A percentile compares a stretch with the other conserved stretches of the same genome.
phyloP scores from a whole-genome alignment of 495 filamentous ascomycete species.

The Aspergillus homomorphus region DNA sequence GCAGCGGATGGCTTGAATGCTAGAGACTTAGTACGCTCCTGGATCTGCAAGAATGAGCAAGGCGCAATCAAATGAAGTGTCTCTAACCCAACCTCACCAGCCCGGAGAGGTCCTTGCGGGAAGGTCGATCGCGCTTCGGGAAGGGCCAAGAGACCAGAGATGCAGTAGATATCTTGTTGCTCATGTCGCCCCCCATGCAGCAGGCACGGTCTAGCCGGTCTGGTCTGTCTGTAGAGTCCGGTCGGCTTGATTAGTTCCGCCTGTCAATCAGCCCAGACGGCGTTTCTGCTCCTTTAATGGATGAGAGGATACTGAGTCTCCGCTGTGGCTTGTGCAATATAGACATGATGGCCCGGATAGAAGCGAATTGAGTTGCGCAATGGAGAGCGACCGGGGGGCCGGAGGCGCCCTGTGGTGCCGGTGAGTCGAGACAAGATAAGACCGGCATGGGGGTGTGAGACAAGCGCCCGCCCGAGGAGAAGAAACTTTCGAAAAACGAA shows the following conservation, averaged over 20 bases:
- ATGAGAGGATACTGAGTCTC: not conserved
- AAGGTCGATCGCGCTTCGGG: not conserved
- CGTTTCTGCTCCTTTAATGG: not conserved
- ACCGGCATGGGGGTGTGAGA: constrained; percentile 13
- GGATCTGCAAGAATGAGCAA: not conserved
- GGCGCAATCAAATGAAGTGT: not conserved
- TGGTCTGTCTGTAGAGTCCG: not conserved
- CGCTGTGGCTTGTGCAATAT: constrained; percentile 5
- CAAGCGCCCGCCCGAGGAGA: constrained; percentile 11
- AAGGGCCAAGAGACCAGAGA: not conserved
- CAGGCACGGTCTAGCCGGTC: not conserved
- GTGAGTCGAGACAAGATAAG: constrained; percentile 16
- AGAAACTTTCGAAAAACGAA: not conserved
- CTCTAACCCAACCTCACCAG: not conserved
- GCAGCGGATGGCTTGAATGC: constrained; percentile 1
- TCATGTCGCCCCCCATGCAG: not conserved
- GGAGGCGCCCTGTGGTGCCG: constrained; percentile 6
- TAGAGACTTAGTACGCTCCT: not conserved
- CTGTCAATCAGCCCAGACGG: not conserved
- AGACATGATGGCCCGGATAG: not conserved
- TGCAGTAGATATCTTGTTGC: not conserved
- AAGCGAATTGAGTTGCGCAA: constrained; percentile 4
- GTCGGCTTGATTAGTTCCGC: not conserved
- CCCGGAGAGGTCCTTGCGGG: not conserved
- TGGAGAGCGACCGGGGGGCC: not conserved